A percentile compares a stretch with the other conserved stretches of the same genome.
Evolutionary conservation across 805 yeast genomes (phyloP).

Genomic region (Teunomyces funiuensis): DNA sequence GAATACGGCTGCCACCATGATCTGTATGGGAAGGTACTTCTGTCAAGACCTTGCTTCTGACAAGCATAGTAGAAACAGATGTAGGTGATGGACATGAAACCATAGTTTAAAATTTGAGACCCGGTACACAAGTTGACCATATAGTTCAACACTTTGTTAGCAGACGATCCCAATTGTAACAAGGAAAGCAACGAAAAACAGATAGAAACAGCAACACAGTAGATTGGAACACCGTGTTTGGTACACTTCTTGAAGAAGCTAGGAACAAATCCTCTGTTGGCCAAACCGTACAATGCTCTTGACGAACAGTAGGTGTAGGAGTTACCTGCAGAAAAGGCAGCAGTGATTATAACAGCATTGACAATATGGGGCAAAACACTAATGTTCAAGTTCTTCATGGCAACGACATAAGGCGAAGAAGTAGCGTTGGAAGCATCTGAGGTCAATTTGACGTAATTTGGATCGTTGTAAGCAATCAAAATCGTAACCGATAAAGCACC

Average conservation of each 20-base stretch:
- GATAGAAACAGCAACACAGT: conserved; percentile 42
- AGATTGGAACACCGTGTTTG: conserved; percentile 47
- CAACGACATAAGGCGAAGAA: conserved; percentile 50
- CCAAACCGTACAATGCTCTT: conserved; percentile 48
- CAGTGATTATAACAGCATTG: conserved; percentile 41
- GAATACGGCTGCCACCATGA: conserved; percentile 47
- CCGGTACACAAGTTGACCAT: conserved; percentile 49
- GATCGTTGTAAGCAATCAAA: conserved; percentile 69
- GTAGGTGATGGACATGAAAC: conserved; percentile 45
- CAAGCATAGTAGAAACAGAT: conserved; percentile 42
- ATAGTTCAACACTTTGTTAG: conserved; percentile 41
- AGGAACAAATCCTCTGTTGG: conserved; percentile 50
- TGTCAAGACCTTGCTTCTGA: conserved; percentile 39
- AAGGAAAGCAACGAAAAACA: conserved; percentile 64
- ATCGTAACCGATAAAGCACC: conserved; percentile 80
- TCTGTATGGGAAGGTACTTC: conserved; percentile 38
- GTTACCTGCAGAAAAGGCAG: conserved; percentile 51
- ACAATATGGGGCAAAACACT: conserved; percentile 45
- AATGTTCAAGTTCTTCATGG: conserved; percentile 48
- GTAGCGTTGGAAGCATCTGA: conserved; percentile 59
- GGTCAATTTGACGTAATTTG: conserved; percentile 52
- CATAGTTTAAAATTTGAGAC: conserved; percentile 47
- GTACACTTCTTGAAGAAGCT: conserved; percentile 42
- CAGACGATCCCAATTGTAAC: conserved; percentile 49
- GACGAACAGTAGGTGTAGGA: conserved; percentile 49